Evolutionary conservation across 208 protist species (phyloP).

Genomic region (Acanthamoeba healyi): DNA sequence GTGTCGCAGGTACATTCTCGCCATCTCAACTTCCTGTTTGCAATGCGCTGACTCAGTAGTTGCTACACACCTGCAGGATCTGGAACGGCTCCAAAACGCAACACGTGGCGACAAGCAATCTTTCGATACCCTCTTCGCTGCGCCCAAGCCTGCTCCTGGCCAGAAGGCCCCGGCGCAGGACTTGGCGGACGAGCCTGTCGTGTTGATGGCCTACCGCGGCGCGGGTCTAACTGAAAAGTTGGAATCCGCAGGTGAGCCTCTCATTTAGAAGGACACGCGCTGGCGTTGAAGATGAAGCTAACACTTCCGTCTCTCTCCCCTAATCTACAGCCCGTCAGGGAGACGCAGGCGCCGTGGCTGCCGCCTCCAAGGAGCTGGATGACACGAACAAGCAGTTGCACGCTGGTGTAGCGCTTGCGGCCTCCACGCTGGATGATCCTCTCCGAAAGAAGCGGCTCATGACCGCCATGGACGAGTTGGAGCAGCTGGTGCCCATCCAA

Average conservation of each 20-base stretch:
- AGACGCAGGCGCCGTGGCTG: not conserved
- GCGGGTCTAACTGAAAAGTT: not conserved
- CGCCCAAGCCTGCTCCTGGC: not conserved
- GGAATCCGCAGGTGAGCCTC: constrained; percentile 3
- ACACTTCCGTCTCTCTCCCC: not conserved
- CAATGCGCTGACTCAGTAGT: not conserved
- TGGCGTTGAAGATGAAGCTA: too few relatives aligned
- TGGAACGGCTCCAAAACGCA: not conserved
- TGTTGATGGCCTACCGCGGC: not conserved
- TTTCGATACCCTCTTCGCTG: not conserved
- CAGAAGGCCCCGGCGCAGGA: constrained; percentile 56
- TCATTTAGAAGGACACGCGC: too few relatives aligned
- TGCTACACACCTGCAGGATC: not conserved
- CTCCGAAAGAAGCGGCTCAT: not conserved
- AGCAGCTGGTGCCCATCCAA: not conserved
- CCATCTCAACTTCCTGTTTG: not conserved
- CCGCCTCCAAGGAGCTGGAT: not conserved
- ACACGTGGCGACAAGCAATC: not conserved
- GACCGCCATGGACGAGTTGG: not conserved
- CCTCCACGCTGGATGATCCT: constrained; percentile 7
- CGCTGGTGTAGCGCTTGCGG: not conserved
- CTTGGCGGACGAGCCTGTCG: constrained; percentile 45
- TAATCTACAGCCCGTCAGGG: not conserved
- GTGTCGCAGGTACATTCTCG: not conserved
- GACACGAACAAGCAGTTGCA: not conserved